Evolutionary conservation across 164 flowering plant genomes (phyloP), one percentile per base, ranked within the genome.

Genomic region (Protea cynaroides): DNA sequence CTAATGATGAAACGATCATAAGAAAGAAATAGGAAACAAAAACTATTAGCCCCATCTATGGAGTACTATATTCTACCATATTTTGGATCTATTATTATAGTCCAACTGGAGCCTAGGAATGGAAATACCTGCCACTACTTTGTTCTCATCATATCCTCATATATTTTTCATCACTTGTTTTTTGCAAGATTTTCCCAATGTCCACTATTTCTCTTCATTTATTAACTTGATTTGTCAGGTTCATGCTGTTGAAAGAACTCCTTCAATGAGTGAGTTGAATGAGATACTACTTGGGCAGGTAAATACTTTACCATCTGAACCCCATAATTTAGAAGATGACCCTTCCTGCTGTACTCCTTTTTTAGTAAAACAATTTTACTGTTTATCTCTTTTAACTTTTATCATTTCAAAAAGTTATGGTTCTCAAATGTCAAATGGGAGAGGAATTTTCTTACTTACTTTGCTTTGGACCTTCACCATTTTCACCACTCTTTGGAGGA

Each of bases 211-310:
- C 5, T 29, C 53, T 23, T 61, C 63, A 44, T 61, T 14, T 19
- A 3, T 2, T 5, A 29, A 29, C 34, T 29, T 29, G 34, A 29
- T 36, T 15, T 72, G 72, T 56, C 86, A 95, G 99, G 96, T 95
- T 71, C 77, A 86, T 73, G 85, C 96, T 60, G 80, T 95, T 63
- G 98, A 95, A 77, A 87, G 82, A 81, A 92, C 95, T 73, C 97
- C 99, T 68, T 92, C 98, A 65, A 90, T 95, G 98, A 95, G 99
- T 74, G 97, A 90, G 74, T 75, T 95, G 74, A 95, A 86, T 76
- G 98, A 95, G 72, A 88, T 95, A 72, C 92, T 95, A 65, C 78
- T 92, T 67, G 92, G 92, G 50, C 98, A 95, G 99, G 99, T 95
- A 87, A 58, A 21, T 37, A 34, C 1, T 11, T 4, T 40, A 4